These are phyloP conservation scores for Pseudocercospora pini-densiflorae DNA, from an alignment of 2,329 filamentous ascomycete genomes.

Conservation along the genomic window DNA sequence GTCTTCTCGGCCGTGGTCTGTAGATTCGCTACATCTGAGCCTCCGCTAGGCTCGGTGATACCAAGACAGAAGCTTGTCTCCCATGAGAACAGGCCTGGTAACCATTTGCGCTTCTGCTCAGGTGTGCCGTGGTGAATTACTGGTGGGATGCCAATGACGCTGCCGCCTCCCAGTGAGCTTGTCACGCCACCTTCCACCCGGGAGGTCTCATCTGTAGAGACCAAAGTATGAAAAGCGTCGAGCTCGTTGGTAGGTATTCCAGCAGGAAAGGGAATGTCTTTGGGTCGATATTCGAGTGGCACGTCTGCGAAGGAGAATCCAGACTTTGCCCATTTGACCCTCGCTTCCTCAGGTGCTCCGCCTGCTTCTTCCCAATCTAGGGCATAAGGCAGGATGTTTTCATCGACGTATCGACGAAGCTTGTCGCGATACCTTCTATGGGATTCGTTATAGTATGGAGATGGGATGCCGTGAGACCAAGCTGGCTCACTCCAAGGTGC, in stretches of 20 bases:
- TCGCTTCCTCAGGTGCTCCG: slow-evolving; percentile 53
- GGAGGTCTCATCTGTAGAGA: slow-evolving; percentile 38
- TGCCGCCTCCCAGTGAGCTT: slow-evolving; percentile 63
- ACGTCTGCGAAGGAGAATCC: slow-evolving; percentile 52
- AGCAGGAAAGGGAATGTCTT: slow-evolving; percentile 47
- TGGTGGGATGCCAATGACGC: slow-evolving; percentile 66
- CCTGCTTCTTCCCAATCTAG: slow-evolving; percentile 66
- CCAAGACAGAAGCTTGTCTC: slow-evolving; percentile 66
- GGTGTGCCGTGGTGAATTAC: slow-evolving; percentile 66
- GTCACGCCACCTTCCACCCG: slow-evolving; percentile 55
- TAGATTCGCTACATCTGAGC: slow-evolving; percentile 68
- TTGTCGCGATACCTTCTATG: slow-evolving; percentile 63
- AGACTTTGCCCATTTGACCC: slow-evolving; percentile 44
- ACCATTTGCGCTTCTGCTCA: slow-evolving; percentile 62
- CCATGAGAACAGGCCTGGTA: slow-evolving; percentile 63
- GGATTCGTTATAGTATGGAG: slow-evolving; percentile 67
- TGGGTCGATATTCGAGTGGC: slow-evolving; percentile 49
- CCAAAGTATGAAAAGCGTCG: slow-evolving; percentile 59
- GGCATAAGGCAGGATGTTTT: slow-evolving; percentile 59
- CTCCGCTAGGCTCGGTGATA: slow-evolving; percentile 66
- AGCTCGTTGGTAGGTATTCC: slow-evolving; percentile 55
- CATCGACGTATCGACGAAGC: slow-evolving; percentile 64
- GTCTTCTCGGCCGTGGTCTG: slow-evolving; percentile 60
- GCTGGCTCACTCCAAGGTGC: slow-evolving; percentile 53
- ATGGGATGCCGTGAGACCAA: slow-evolving; percentile 54